Conservation (phyloP, 116 monocot genomes). For the Cymodocea nodosa region DNA sequence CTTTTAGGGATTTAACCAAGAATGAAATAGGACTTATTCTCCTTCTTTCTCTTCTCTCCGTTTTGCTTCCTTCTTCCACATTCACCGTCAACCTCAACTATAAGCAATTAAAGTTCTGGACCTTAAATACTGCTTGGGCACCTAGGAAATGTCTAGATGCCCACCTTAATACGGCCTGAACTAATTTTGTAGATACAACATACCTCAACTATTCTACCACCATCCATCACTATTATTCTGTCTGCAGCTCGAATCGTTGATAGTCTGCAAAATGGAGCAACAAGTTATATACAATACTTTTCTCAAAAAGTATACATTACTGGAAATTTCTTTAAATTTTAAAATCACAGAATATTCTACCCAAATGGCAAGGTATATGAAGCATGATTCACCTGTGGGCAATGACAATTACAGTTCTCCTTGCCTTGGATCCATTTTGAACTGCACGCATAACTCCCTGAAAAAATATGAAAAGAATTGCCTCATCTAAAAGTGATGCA, state of each 20-base stretch:
- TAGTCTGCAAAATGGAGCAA: constrained; percentile 30
- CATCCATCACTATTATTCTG: constrained; percentile 88
- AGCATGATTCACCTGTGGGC: constrained; percentile 60
- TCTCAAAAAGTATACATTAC: too few relatives aligned
- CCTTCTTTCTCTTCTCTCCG: too few relatives aligned
- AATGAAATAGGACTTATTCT: too few relatives aligned
- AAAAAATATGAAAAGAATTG: not conserved
- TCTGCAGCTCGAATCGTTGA: constrained; percentile 89
- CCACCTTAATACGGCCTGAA: not conserved
- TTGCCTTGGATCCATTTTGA: constrained; percentile 24
- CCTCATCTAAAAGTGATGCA: not conserved
- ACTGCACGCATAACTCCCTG: constrained; percentile 46
- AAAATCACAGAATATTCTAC: too few relatives aligned
- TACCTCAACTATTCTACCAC: constrained; percentile 89
- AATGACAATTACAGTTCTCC: constrained; percentile 81
- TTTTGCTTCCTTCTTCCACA: too few relatives aligned
- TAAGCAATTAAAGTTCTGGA: too few relatives aligned
- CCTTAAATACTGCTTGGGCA: too few relatives aligned
- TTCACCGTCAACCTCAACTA: too few relatives aligned
- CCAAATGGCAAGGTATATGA: not conserved
- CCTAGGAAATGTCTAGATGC: not conserved
- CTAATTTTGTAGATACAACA: not conserved
- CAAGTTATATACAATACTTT: not conserved
- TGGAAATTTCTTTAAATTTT: too few relatives aligned
- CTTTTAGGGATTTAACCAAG: too few relatives aligned